Evolutionary conservation across 768 basidiomycete species (phyloP).

Genomic region (Naematelia aurantialba): DNA sequence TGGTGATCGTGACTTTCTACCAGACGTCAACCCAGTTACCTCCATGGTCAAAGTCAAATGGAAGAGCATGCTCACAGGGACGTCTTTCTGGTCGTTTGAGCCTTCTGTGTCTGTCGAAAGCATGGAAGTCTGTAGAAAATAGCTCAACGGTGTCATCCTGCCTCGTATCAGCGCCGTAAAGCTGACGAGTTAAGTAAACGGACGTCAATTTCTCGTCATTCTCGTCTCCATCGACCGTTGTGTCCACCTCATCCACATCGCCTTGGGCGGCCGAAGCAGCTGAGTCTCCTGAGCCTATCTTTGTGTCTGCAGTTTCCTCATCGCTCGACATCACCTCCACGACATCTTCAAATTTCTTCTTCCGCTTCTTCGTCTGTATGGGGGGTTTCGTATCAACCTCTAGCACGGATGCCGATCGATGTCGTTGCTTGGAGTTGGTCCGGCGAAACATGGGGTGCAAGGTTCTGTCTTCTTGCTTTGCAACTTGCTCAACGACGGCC

Average conservation of each 20-base stretch:
- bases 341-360: constrained; percentile 16
- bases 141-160: constrained; percentile 60
- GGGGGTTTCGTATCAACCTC: constrained; percentile 2
- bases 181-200: neutral
- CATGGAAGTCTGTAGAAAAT: constrained; percentile 75
- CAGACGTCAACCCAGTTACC: constrained; percentile 3
- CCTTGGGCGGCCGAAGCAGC: neutral
- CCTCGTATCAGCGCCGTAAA: neutral
- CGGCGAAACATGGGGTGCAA: constrained; percentile 40
- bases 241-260: neutral
- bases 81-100: constrained; percentile 54
- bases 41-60: neutral
- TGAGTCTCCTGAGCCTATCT: neutral
- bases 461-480: constrained; percentile 8
- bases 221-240: neutral
- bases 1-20: constrained; percentile 77
- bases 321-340: constrained; percentile 40
- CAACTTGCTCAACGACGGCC: constrained; percentile 23
- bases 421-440: constrained; percentile 7
- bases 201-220: neutral
- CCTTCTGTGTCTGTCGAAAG: constrained; percentile 73
- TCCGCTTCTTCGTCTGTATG: constrained; percentile 12
- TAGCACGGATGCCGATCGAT: constrained; percentile 11
- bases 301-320: constrained; percentile 20
- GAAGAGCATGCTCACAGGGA: neutral